phyloP scores from a whole-genome alignment of 345 rosid genomes.

The Lumnitzera littorea region DNA sequence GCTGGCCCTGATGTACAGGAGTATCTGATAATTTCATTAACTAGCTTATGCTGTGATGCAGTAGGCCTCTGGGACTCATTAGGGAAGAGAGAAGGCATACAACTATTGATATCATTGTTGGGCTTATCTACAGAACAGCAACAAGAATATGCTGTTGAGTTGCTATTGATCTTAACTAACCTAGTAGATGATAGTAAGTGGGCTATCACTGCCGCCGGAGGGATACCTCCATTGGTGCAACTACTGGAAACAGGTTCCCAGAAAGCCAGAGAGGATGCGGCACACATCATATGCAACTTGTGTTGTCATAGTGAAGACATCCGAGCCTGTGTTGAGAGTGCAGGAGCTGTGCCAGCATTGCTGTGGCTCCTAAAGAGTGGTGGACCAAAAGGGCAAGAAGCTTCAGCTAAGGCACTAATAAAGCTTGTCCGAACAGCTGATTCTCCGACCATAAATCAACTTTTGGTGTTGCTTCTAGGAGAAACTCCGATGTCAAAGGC shows the following conservation, averaged over 20 bases:
- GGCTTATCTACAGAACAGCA: constrained; percentile 88
- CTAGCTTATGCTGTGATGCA: constrained; percentile 44
- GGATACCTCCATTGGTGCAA: constrained; percentile 91
- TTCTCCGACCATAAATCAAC: constrained; percentile 73
- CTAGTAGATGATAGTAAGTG: constrained; percentile 92
- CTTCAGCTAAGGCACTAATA: constrained; percentile 59
- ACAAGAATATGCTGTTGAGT: constrained; percentile 72
- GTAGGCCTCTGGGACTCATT: constrained; percentile 73
- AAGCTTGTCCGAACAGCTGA: constrained; percentile 65
- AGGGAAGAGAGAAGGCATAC: constrained; percentile 79
- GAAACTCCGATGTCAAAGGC: constrained; percentile 57
- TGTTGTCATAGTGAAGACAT: constrained; percentile 89
- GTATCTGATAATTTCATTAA: constrained; percentile 49
- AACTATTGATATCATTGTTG: constrained; percentile 64
- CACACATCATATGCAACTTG: constrained; percentile 65
- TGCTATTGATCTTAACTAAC: constrained; percentile 61
- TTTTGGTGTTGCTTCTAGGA: constrained; percentile 61
- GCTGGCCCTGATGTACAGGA: constrained; percentile 62
- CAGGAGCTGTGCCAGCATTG: constrained; percentile 75
- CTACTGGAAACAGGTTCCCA: constrained; percentile 76
- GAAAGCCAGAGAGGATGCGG: constrained; percentile 75
- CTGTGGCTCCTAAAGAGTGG: constrained; percentile 75
- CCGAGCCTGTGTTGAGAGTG: constrained; percentile 82
- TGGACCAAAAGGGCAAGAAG: constrained; percentile 62
- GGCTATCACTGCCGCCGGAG: constrained; percentile 97